phyloP scores from a whole-genome alignment of 306 rosid genomes.

The Prunus mira region DNA sequence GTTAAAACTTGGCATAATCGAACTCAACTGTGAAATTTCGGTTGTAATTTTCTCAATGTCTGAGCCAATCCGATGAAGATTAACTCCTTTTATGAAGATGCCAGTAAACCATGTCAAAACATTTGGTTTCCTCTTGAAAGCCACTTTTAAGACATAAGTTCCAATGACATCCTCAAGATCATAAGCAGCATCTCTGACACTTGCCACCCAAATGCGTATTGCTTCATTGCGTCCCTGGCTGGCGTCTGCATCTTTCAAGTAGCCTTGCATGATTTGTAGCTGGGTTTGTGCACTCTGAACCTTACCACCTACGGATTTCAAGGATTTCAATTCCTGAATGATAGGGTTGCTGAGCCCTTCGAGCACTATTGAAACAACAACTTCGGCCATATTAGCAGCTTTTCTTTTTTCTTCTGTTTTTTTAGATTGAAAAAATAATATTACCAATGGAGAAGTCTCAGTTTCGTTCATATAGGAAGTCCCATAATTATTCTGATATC shows the following conservation, averaged over 20 bases:
- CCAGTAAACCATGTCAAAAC: conserved; percentile 23
- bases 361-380: neutral
- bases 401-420: too few species aligned
- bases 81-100: conserved; percentile 1
- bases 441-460: too few species aligned
- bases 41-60: conserved; percentile 22
- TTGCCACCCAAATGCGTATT: conserved; percentile 8
- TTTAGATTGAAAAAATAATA: too few species aligned
- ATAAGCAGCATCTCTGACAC: conserved; percentile 4
- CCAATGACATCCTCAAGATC: conserved; percentile 40
- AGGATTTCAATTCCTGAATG: neutral
- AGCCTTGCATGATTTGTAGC: neutral
- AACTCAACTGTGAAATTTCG: conserved; percentile 31
- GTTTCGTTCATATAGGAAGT: too few species aligned
- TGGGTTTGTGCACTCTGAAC: neutral
- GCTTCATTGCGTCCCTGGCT: conserved; percentile 24
- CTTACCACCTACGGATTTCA: neutral
- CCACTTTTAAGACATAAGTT: conserved; percentile 16
- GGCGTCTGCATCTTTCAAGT: conserved; percentile 25
- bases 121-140: neutral
- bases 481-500: too few species aligned
- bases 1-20: conserved; percentile 33
- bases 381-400: neutral
- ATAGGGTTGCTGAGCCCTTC: neutral
- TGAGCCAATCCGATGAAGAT: conserved; percentile 22